Percentiles rank a stretch among this genome's conserved stretches.
Conservation (phyloP, 345 rosid genomes). For the Dimocarpus longan region DNA sequence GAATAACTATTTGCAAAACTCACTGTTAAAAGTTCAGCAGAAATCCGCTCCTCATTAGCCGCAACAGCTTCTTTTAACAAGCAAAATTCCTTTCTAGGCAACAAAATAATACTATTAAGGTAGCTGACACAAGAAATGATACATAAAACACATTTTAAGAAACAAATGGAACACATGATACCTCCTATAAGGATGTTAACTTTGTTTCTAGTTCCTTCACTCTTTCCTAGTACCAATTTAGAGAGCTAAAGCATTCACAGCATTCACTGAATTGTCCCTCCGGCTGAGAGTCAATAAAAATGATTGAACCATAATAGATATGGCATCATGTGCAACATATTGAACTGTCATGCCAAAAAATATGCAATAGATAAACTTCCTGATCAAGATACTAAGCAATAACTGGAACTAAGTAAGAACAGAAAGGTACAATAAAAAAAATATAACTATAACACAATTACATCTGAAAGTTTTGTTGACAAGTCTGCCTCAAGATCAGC, state of each 20-base stretch:
- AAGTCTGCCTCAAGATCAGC: slow-evolving; percentile 77
- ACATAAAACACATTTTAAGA: slow-evolving; percentile 10
- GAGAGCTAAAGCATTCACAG: slow-evolving; percentile 59
- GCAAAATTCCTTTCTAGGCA: slow-evolving; percentile 54
- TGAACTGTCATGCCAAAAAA: background rate
- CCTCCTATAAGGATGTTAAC: too few species aligned
- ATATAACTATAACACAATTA: slow-evolving; percentile 31
- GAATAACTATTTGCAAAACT: slow-evolving; percentile 31
- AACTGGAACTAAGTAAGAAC: background rate
- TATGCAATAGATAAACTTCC: too few species aligned
- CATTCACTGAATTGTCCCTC: slow-evolving; percentile 64
- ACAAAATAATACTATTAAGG: slow-evolving; percentile 30
- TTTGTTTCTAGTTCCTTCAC: too few species aligned
- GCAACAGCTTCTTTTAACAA: slow-evolving; percentile 69
- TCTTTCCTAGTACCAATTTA: too few species aligned
- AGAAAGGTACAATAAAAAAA: background rate
- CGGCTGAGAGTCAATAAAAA: slow-evolving; percentile 45
- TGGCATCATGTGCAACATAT: background rate
- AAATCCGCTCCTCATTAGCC: slow-evolving; percentile 65
- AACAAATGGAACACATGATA: slow-evolving; percentile 19
- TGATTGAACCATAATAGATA: background rate
- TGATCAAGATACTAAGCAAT: slow-evolving; percentile 4
- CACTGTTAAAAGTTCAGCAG: slow-evolving; percentile 84
- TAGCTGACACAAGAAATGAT: slow-evolving; percentile 16
- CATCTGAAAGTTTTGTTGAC: slow-evolving; percentile 80